Conservation (phyloP, 352 stramenopile genomes). For the Pythium rishiriense region DNA sequence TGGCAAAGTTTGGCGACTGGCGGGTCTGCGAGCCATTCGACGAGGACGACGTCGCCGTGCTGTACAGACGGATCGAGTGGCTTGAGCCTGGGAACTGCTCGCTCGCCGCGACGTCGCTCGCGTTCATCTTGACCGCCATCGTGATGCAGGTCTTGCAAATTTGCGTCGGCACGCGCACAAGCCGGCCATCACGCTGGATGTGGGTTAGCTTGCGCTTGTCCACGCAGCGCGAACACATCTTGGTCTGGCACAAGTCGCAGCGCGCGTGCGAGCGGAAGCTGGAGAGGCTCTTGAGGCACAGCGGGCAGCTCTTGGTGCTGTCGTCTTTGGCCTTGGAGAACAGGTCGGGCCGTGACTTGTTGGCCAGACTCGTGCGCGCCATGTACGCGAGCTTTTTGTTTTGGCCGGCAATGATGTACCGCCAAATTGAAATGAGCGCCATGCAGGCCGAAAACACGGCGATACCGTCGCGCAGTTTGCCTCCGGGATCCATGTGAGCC, state of each 20-base stretch:
- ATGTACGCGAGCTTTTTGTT: slow-evolving; percentile 25
- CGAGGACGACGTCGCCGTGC: neutral
- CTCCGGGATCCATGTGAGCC: slow-evolving; percentile 39
- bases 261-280: slow-evolving; percentile 3
- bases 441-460: slow-evolving; percentile 5
- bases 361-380: slow-evolving; percentile 1
- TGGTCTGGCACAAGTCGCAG: slow-evolving; percentile 12
- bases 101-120: slow-evolving; percentile 3
- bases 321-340: neutral
- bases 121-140: neutral
- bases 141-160: slow-evolving; percentile 20
- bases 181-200: neutral
- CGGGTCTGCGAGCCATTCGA: neutral
- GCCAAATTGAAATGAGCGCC: slow-evolving; percentile 14
- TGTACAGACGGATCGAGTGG: slow-evolving; percentile 3
- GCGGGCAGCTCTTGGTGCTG: slow-evolving; percentile 3
- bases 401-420: slow-evolving; percentile 3
- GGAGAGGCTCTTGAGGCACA: slow-evolving; percentile 10
- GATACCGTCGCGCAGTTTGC: slow-evolving; percentile 16
- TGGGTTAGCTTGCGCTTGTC: slow-evolving; percentile 23
- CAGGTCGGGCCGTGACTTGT: slow-evolving; percentile 1
- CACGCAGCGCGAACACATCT: slow-evolving; percentile 7
- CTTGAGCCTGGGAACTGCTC: slow-evolving; percentile 1
- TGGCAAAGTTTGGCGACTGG: neutral
- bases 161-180: slow-evolving; percentile 8